A percentile compares a stretch with the other conserved stretches of the same genome.
These are phyloP conservation scores for Haplosporangium sp. DNA, from an alignment of 371 early-diverging fungal genomes.

Conservation along the genomic window DNA sequence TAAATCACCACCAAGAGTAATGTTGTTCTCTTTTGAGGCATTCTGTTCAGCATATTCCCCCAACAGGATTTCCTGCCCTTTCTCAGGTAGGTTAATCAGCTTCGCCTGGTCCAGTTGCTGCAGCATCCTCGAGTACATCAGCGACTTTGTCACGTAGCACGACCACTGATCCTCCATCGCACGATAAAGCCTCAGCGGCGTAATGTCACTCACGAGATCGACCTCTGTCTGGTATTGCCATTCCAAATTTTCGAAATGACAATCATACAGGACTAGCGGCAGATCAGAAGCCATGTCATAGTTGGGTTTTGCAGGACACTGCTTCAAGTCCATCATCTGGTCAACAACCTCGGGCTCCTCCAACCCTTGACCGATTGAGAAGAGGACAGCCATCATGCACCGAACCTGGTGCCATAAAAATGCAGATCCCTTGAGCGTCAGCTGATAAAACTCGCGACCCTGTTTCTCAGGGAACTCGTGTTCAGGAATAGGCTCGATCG, in stretches of 20 bases:
- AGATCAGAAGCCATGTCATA: slow-evolving; percentile 91
- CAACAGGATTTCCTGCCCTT: slow-evolving; percentile 20
- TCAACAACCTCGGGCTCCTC: slow-evolving; percentile 73
- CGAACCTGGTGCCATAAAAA: slow-evolving; percentile 98
- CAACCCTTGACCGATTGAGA: slow-evolving; percentile 81
- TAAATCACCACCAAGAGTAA: slow-evolving; percentile 51
- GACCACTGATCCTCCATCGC: slow-evolving; percentile 66
- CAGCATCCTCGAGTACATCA: slow-evolving; percentile 58
- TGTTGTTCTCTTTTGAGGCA: slow-evolving; percentile 36
- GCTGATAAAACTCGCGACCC: slow-evolving; percentile 67
- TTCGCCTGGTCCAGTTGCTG: slow-evolving; percentile 32
- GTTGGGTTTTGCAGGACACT: slow-evolving; percentile 71
- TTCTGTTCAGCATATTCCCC: slow-evolving; percentile 40
- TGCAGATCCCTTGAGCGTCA: slow-evolving; percentile 83
- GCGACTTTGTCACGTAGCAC: slow-evolving; percentile 60
- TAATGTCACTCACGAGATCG: slow-evolving; percentile 41
- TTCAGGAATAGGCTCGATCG: slow-evolving; percentile 67
- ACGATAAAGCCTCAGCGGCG: slow-evolving; percentile 56
- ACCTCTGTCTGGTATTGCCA: slow-evolving; percentile 62
- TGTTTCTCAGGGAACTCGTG: slow-evolving; percentile 33
- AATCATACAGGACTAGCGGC: slow-evolving; percentile 90
- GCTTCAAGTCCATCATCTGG: slow-evolving; percentile 65
- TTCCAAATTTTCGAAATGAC: slow-evolving; percentile 75
- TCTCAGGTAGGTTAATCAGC: slow-evolving; percentile 34
- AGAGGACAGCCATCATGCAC: slow-evolving; percentile 93